Evolutionary conservation across 2,329 filamentous ascomycete genomes (phyloP).

Genomic region (Pestalotiopsis sp.): DNA sequence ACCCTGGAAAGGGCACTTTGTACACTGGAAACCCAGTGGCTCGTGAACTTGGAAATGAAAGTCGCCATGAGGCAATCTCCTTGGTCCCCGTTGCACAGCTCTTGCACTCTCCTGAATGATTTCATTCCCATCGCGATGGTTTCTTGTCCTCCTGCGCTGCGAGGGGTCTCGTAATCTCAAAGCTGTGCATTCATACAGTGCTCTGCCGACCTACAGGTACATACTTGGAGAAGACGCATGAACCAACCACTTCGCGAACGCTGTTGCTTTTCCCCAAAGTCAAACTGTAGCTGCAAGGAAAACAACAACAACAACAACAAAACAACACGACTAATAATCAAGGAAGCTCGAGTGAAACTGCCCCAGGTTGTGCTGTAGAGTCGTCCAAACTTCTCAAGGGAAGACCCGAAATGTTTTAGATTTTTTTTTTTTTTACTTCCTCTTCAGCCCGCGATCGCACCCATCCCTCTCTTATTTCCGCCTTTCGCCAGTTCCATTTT

Average conservation of each 20-base stretch:
- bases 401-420: conserved; percentile 5
- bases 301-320: background rate
- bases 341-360: background rate
- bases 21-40: background rate
- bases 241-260: background rate
- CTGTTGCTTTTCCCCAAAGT: conserved; percentile 8
- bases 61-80: background rate
- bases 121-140: background rate
- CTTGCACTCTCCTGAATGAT: background rate
- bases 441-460: background rate
- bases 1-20: background rate
- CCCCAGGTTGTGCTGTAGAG: background rate
- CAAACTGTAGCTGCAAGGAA: background rate
- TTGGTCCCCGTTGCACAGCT: background rate
- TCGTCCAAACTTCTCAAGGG: background rate
- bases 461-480: background rate
- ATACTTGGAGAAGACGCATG: background rate
- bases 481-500: background rate
- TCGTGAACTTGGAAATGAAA: background rate
- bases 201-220: too few relatives aligned
- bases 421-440: background rate
- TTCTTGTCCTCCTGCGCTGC: background rate
- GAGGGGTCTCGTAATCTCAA: background rate
- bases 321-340: background rate
- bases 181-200: background rate